Evolutionary conservation across 768 basidiomycete genomes (phyloP).

Genomic region (Kwoniella heveanensis): DNA sequence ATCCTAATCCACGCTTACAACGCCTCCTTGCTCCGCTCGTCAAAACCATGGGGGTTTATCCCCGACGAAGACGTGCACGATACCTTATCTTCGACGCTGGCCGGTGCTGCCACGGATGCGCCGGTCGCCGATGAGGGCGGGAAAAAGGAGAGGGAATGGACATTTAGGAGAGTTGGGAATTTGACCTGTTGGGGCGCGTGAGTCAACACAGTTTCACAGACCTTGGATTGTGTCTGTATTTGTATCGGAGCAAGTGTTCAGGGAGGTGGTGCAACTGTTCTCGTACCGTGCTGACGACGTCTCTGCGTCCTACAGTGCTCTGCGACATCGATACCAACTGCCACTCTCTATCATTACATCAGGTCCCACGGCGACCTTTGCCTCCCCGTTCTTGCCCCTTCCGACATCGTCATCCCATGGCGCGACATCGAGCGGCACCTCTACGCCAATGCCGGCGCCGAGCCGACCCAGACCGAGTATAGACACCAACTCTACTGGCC

Average conservation of each 20-base stretch:
- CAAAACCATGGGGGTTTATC: slow-evolving; percentile 52
- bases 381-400: neutral
- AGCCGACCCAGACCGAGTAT: slow-evolving; percentile 13
- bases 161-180: slow-evolving; percentile 51
- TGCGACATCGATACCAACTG: slow-evolving; percentile 46
- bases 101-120: slow-evolving; percentile 1
- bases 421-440: neutral
- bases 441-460: neutral
- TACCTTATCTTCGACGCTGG: slow-evolving; percentile 27
- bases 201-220: slow-evolving; percentile 21
- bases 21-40: slow-evolving; percentile 28
- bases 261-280: no score
- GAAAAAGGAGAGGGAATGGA: slow-evolving; percentile 47
- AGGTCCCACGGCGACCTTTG: neutral
- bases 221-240: neutral
- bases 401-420: neutral
- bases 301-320: slow-evolving; percentile 31
- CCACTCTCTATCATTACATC: slow-evolving; percentile 20
- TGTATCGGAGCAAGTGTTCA: no score
- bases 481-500: slow-evolving; percentile 4
- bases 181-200: slow-evolving; percentile 53
- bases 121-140: slow-evolving; percentile 16
- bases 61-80: slow-evolving; percentile 51
- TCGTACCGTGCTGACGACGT: neutral
- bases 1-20: slow-evolving; percentile 50